A percentile compares a stretch with the other conserved stretches of the same genome.
Evolutionary conservation across 139 green algal species (phyloP).

Genomic region (Coccomyxa sp.): DNA sequence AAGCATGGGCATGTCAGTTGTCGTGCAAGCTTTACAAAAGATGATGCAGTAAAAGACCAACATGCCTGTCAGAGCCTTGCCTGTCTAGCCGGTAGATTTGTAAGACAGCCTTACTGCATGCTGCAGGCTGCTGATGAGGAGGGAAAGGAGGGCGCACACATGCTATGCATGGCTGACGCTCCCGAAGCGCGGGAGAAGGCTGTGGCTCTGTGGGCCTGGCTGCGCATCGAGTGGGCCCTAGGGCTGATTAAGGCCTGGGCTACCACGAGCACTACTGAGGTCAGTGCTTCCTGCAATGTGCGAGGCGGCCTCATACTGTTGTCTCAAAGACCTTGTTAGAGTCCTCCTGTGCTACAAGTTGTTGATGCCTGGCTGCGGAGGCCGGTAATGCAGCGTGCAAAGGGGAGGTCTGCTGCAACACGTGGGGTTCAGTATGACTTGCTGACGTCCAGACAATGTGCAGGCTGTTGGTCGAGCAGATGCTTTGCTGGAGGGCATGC

Average conservation of each 20-base stretch:
- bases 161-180: conserved; percentile 13
- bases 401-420: not conserved
- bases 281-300: too few relatives aligned
- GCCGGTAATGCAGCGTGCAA: too few relatives aligned
- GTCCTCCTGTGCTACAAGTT: too few relatives aligned
- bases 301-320: too few relatives aligned
- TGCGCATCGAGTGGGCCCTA: not conserved
- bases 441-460: too few relatives aligned
- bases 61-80: not conserved
- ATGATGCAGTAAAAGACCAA: not conserved
- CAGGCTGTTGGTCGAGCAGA: not conserved
- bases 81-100: not conserved
- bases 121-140: not conserved
- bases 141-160: conserved; percentile 1
- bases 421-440: too few relatives aligned
- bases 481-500: conserved; percentile 9
- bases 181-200: not conserved
- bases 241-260: conserved; percentile 10
- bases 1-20: not conserved
- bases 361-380: too few relatives aligned
- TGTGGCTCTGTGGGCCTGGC: conserved; percentile 14
- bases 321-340: too few relatives aligned
- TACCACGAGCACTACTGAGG: too few relatives aligned
- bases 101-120: not conserved
- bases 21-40: not conserved